Percentiles rank a stretch among this genome's conserved stretches.
Conservation (phyloP, 768 basidiomycete species). For the Boletus pseudo-olivaceus region DNA sequence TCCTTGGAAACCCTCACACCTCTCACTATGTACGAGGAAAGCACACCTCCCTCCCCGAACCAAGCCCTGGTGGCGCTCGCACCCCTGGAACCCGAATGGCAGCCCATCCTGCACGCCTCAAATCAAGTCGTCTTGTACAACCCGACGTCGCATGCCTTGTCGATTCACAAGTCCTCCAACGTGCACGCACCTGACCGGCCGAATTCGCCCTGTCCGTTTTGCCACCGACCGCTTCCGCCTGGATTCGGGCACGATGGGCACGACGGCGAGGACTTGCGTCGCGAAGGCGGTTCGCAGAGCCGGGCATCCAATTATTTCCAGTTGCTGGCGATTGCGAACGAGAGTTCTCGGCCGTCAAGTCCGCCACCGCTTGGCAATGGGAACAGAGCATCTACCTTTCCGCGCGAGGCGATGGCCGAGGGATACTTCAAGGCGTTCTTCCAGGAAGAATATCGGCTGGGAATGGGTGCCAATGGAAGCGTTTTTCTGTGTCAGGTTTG, state of each 20-base stretch:
- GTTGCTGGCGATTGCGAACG: slow-evolving; percentile 68
- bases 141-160: slow-evolving; percentile 76
- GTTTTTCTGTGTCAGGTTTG: slow-evolving; percentile 85
- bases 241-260: slow-evolving; percentile 35
- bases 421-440: slow-evolving; percentile 95
- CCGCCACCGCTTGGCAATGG: slow-evolving; percentile 36
- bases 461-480: slow-evolving; percentile 93
- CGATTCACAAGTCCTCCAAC: slow-evolving; percentile 45
- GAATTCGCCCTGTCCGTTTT: slow-evolving; percentile 61
- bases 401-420: slow-evolving; percentile 75
- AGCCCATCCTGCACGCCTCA: slow-evolving; percentile 75
- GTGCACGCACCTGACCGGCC: slow-evolving; percentile 21
- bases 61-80: slow-evolving; percentile 29
- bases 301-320: slow-evolving; percentile 80
- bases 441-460: slow-evolving; percentile 80
- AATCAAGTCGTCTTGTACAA: slow-evolving; percentile 89
- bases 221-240: slow-evolving; percentile 56
- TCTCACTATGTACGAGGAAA: slow-evolving; percentile 29
- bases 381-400: slow-evolving; percentile 41
- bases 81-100: slow-evolving; percentile 50
- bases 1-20: background rate
- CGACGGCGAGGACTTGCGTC: slow-evolving; percentile 28
- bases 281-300: slow-evolving; percentile 43
- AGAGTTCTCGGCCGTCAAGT: slow-evolving; percentile 51
- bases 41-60: slow-evolving; percentile 30